phyloP scores from a whole-genome alignment of 805 yeast species.

The Torulaspora quercuum region DNA sequence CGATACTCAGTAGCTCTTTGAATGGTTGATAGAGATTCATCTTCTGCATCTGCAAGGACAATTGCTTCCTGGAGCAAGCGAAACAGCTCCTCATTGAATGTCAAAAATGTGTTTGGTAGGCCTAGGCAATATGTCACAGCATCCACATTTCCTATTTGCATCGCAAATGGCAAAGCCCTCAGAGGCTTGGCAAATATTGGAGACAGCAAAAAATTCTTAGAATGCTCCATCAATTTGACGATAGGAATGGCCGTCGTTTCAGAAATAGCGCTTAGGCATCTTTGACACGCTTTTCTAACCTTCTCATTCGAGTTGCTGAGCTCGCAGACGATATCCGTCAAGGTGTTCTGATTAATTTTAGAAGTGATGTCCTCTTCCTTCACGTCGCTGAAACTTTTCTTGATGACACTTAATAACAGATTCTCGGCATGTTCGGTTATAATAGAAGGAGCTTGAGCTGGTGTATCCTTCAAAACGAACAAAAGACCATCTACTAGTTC shows the following conservation, averaged over 20 bases:
- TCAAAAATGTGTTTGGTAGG: conserved; percentile 73
- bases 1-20: conserved; percentile 82
- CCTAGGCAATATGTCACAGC: conserved; percentile 91
- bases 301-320: conserved; percentile 81
- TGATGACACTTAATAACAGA: conserved; percentile 60
- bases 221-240: conserved; percentile 73
- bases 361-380: conserved; percentile 56
- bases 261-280: conserved; percentile 62
- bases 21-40: conserved; percentile 86
- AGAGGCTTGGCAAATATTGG: conserved; percentile 97
- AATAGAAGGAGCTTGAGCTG: conserved; percentile 77
- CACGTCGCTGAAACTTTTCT: conserved; percentile 60
- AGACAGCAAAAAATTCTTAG: conserved; percentile 74
- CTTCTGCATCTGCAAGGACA: conserved; percentile 96
- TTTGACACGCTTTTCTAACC: conserved; percentile 79
- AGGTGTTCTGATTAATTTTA: conserved; percentile 73
- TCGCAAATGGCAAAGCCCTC: conserved; percentile 94
- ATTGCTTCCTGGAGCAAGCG: conserved; percentile 84
- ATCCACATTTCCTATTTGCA: conserved; percentile 98
- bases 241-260: conserved; percentile 67
- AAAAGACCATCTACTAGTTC: conserved; percentile 84
- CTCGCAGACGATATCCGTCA: conserved; percentile 89
- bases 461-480: conserved; percentile 86
- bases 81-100: conserved; percentile 84
- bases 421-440: conserved; percentile 71